Evolutionary conservation across 345 rosid species (phyloP), one percentile per base, ranked within the genome.

Genomic region (Melastoma malabathricum): DNA sequence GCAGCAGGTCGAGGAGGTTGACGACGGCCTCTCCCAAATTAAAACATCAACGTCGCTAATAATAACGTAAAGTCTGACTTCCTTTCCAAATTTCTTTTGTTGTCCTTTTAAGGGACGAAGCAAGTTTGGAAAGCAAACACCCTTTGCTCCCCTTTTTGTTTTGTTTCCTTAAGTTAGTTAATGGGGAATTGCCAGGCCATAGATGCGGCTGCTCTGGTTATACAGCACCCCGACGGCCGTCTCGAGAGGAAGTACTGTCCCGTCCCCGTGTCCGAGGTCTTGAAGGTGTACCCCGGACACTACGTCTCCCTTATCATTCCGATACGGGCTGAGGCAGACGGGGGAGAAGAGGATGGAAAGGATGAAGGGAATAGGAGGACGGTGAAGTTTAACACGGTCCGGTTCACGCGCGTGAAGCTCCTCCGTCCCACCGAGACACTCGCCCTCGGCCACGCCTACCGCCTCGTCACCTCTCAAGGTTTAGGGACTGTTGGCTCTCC

Each of bases 101-200:
- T 10, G 9, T 29, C 38, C 38, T 29, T 4, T 27, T 27, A 27
- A 27, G 31, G n/a, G n/a, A 27, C 3, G 31, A 27, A 27, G 31
- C 31, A 27, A 27, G n/a, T n/a, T n/a, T n/a, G n/a, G n/a, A 27
- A 27, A 27, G 4, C 6, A 27, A 29, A 48, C 27, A 48, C 52
- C 13, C 52, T 17, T 22, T 19, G n/a, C 52, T 48, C 9, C 38
- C 38, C 9, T 29, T 29, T 1, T 29, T n/a, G n/a, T n/a, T n/a
- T n/a, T n/a, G n/a, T n/a, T n/a, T n/a, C n/a, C n/a, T n/a, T n/a
- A n/a, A n/a, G n/a, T n/a, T n/a, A n/a, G n/a, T n/a, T n/a, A 18
- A 92, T 87, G 98, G 98, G 98, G 19, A 92, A 92, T 27, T 92
- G 97, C 56, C 98, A 92, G 48, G 93, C 98, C 52, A 75, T 92